Evolutionary conservation across 495 filamentous ascomycete genomes (phyloP).

Genomic region (Hyaloscypha variabilis): DNA sequence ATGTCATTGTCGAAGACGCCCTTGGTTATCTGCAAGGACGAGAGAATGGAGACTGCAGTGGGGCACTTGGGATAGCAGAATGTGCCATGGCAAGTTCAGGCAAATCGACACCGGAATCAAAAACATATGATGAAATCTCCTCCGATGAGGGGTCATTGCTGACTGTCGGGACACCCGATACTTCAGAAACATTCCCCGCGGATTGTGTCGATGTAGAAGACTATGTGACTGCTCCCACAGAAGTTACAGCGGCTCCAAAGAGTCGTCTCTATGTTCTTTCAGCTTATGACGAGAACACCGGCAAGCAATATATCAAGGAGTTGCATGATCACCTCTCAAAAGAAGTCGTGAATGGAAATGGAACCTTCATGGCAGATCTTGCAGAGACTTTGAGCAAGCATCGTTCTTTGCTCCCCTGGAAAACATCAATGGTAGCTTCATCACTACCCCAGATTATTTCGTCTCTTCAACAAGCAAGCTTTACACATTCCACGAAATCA

Average conservation of each 20-base stretch:
- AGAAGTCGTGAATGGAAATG: not conserved
- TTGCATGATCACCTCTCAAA: slow-evolving; percentile 2
- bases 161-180: not conserved
- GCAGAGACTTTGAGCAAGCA: slow-evolving; percentile 41
- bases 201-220: not conserved
- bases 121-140: not conserved
- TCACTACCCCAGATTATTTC: slow-evolving; percentile 24
- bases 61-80: not conserved
- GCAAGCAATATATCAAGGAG: slow-evolving; percentile 43
- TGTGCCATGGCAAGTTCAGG: not conserved
- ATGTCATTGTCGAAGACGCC: slow-evolving; percentile 54
- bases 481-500: slow-evolving; percentile 8
- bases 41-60: not conserved
- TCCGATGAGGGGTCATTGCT: not conserved
- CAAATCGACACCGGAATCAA: not conserved
- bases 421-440: slow-evolving; percentile 22
- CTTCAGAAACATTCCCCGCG: not conserved
- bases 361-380: slow-evolving; percentile 22
- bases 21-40: not conserved
- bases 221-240: not conserved
- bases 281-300: slow-evolving; percentile 50
- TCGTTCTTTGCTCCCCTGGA: slow-evolving; percentile 44
- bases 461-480: slow-evolving; percentile 11
- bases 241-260: slow-evolving; percentile 12
- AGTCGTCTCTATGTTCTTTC: slow-evolving; percentile 49